phyloP scores from a whole-genome alignment of 768 basidiomycete genomes.

The Gloeopeniophorella convolvens region DNA sequence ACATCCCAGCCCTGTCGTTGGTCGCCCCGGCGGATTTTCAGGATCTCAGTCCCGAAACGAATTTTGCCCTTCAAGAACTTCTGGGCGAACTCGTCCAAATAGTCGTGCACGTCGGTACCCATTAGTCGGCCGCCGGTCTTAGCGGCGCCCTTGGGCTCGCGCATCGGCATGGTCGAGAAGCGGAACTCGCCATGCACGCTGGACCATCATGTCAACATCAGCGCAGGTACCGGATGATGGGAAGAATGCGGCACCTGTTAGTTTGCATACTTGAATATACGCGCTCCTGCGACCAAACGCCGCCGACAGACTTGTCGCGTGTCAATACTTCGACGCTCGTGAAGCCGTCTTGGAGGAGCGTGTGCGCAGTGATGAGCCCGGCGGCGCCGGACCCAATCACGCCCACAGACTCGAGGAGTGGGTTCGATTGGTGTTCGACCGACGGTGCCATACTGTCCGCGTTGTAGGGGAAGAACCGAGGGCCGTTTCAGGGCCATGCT shows the following conservation, averaged over 20 bases:
- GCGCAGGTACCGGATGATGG: too few species aligned
- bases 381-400: constrained; percentile 56
- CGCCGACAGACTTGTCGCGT: constrained; percentile 47
- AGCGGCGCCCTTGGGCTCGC: constrained; percentile 30
- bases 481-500: too few species aligned
- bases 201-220: too few species aligned
- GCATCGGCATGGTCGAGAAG: constrained; percentile 53
- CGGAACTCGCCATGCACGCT: constrained; percentile 61
- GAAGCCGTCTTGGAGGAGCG: constrained; percentile 53
- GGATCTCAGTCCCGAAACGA: constrained; percentile 41
- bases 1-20: constrained; percentile 40
- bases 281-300: constrained; percentile 51
- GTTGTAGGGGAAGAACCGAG: too few species aligned
- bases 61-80: constrained; percentile 41
- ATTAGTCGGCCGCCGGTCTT: constrained; percentile 40
- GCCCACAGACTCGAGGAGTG: constrained; percentile 27
- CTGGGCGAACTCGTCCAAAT: constrained; percentile 49
- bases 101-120: constrained; percentile 47
- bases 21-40: constrained; percentile 34
- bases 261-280: constrained; percentile 50
- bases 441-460: too few species aligned
- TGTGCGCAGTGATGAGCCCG: constrained; percentile 53
- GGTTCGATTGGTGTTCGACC: background rate
- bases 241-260: constrained; percentile 43
- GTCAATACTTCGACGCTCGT: constrained; percentile 47